Evolutionary conservation across 148 eudicot species (phyloP).

Genomic region (Persicaria maculosa): DNA sequence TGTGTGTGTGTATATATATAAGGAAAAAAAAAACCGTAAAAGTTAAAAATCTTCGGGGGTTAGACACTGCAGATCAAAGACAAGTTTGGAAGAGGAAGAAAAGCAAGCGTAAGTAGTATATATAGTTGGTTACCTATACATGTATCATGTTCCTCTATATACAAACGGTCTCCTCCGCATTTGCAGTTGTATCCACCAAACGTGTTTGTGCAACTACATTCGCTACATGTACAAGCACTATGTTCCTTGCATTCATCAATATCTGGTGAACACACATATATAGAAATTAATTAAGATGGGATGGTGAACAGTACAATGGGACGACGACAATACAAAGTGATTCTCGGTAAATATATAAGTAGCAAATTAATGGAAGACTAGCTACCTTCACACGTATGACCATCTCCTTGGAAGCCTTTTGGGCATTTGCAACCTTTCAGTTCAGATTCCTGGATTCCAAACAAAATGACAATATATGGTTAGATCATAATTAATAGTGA

Average conservation of each 20-base stretch:
- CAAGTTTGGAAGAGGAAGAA: not conserved
- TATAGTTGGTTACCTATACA: slow-evolving; percentile 57
- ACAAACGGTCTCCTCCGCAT: slow-evolving; percentile 53
- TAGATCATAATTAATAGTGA: too few relatives aligned
- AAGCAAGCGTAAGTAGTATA: too few relatives aligned
- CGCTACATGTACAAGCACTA: slow-evolving; percentile 59
- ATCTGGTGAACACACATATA: slow-evolving; percentile 28
- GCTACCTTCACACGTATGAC: slow-evolving; percentile 73
- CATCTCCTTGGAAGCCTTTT: slow-evolving; percentile 71
- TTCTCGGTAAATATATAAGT: too few relatives aligned
- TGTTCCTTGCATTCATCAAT: slow-evolving; percentile 68
- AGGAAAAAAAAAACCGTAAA: not conserved
- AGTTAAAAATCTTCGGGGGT: not conserved
- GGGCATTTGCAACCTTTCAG: slow-evolving; percentile 76
- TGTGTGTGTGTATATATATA: too few relatives aligned
- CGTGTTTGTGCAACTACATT: slow-evolving; percentile 65
- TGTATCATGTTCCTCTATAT: slow-evolving; percentile 63
- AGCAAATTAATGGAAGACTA: not conserved
- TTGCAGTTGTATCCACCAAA: slow-evolving; percentile 86
- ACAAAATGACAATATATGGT: not conserved
- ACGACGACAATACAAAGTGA: too few relatives aligned
- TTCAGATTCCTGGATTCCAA: slow-evolving; percentile 36
- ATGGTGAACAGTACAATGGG: not conserved
- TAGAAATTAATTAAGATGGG: too few relatives aligned
- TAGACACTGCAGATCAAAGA: not conserved